phyloP scores from a whole-genome alignment of 306 rosid genomes.

The Purshia tridentata region DNA sequence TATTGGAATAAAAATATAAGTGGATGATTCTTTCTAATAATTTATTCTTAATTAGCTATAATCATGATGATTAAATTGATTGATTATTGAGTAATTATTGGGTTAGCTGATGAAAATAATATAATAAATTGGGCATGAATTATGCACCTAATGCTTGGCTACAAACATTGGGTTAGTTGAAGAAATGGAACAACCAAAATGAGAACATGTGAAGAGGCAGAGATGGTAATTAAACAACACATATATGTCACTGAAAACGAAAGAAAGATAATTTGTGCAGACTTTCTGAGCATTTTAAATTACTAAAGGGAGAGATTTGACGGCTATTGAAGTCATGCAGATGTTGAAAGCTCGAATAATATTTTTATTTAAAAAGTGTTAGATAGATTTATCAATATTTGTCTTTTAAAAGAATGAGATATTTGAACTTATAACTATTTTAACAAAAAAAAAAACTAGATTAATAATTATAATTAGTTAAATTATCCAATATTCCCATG shows the following conservation, averaged over 20 bases:
- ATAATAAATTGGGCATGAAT: not conserved
- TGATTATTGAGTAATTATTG: not conserved
- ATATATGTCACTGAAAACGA: constrained; percentile 1
- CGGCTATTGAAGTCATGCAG: no score
- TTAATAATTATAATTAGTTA: no score
- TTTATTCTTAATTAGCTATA: no score
- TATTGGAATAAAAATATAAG: no score
- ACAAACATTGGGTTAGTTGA: constrained; percentile 12
- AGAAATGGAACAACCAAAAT: not conserved
- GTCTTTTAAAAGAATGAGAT: no score
- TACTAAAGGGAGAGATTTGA: not conserved
- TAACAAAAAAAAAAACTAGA: no score
- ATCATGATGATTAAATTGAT: not conserved
- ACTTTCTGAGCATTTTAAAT: not conserved
- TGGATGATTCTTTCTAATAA: no score
- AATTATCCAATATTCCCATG: no score
- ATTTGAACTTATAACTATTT: no score
- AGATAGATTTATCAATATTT: no score
- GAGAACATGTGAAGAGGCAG: not conserved
- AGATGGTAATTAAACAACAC: not conserved
- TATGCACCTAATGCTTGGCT: constrained; percentile 12
- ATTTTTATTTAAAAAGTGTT: no score
- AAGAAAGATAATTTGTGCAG: not conserved
- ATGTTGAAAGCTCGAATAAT: no score
- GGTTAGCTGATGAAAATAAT: constrained; percentile 5